phyloP scores from a whole-genome alignment of 257 asterid genomes.

The Lantana camara region DNA sequence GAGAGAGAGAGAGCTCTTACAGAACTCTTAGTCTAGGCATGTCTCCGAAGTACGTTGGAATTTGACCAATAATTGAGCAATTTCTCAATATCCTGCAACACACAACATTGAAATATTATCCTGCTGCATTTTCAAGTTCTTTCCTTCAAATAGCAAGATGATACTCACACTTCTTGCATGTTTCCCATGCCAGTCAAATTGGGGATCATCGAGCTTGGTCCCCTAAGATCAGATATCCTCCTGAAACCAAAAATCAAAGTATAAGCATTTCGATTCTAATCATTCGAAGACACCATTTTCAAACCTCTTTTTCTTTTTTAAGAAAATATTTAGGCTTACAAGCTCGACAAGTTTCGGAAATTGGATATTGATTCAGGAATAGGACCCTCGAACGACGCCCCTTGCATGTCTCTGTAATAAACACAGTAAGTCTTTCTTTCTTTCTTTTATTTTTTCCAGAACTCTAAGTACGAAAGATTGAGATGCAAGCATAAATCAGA shows the following conservation, averaged over 20 bases:
- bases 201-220: slow-evolving; percentile 57
- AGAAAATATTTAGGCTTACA: slow-evolving; percentile 52
- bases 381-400: slow-evolving; percentile 81
- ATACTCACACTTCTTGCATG: slow-evolving; percentile 54
- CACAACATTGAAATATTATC: slow-evolving; percentile 21
- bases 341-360: slow-evolving; percentile 41
- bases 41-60: slow-evolving; percentile 55
- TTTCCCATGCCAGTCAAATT: slow-evolving; percentile 38
- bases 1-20: slow-evolving; percentile 46
- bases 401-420: slow-evolving; percentile 73
- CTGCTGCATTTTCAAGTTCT: neutral
- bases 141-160: slow-evolving; percentile 10
- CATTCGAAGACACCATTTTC: neutral
- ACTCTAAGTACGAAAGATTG: neutral
- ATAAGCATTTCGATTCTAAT: neutral
- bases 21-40: slow-evolving; percentile 35
- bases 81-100: slow-evolving; percentile 73
- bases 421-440: slow-evolving; percentile 17
- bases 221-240: slow-evolving; percentile 72
- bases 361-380: slow-evolving; percentile 57
- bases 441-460: neutral
- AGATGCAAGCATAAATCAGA: slow-evolving; percentile 12
- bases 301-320: neutral
- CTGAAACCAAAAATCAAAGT: slow-evolving; percentile 39
- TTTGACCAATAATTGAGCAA: slow-evolving; percentile 69